Conservation (phyloP, 2,329 filamentous ascomycete genomes). For the Niveomyces coronatus region DNA sequence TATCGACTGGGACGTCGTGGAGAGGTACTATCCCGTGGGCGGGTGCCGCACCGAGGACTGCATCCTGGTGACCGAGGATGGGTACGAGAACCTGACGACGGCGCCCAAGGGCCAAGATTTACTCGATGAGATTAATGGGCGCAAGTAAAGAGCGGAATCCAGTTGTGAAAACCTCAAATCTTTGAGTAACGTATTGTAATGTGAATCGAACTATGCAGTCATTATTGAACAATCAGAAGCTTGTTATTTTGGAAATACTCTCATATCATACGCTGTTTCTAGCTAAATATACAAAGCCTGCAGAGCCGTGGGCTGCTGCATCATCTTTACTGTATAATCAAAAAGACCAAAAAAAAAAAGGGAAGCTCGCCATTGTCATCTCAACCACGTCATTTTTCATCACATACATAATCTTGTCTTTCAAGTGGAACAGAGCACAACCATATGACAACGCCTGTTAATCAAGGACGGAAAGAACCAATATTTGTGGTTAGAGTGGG, state of each 20-base stretch:
- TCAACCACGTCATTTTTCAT: neutral
- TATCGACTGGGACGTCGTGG: constrained; percentile 55
- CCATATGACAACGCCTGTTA: too few species aligned
- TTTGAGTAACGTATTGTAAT: too few species aligned
- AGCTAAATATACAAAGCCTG: neutral
- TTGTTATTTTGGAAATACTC: too few species aligned
- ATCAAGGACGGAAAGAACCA: too few species aligned
- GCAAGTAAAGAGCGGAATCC: too few species aligned
- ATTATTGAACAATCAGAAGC: too few species aligned
- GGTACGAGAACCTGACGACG: constrained; percentile 73
- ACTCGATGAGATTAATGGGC: constrained; percentile 47
- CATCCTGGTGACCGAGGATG: constrained; percentile 66
- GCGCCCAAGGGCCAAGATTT: constrained; percentile 69
- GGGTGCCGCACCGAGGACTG: constrained; percentile 92
- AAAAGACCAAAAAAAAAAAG: neutral
- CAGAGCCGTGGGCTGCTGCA: neutral
- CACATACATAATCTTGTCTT: neutral
- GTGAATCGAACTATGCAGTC: too few species aligned
- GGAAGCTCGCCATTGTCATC: too few species aligned
- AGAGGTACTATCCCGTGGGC: constrained; percentile 66
- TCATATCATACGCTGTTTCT: too few species aligned
- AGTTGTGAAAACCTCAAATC: too few species aligned
- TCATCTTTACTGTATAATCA: neutral
- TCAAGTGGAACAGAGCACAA: too few species aligned
- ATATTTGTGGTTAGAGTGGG: too few species aligned